A percentile compares a stretch with the other conserved stretches of the same genome.
These are phyloP conservation scores for Psidium friedrichsthalianum DNA, from an alignment of 345 rosid genomes.

Conservation along the genomic window DNA sequence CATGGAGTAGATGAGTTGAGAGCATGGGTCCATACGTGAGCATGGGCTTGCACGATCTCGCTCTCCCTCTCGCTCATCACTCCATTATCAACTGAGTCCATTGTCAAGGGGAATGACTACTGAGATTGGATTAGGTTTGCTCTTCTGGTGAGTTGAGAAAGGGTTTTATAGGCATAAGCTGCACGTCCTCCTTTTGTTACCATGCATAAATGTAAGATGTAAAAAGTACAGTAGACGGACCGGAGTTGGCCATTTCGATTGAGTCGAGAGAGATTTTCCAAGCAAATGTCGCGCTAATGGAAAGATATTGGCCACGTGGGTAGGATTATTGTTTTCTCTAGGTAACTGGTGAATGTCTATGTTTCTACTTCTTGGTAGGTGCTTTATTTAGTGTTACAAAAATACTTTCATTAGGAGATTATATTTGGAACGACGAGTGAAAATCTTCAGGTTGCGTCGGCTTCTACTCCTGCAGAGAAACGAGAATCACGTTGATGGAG, in stretches of 20 bases:
- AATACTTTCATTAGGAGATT: neutral
- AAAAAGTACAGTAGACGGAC: neutral
- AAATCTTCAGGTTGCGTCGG: neutral
- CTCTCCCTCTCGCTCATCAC: neutral
- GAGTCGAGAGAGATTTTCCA: neutral
- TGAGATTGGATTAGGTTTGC: neutral
- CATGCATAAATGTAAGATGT: neutral
- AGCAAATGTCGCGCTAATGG: neutral
- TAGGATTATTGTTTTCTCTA: neutral
- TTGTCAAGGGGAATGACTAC: neutral
- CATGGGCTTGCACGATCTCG: conserved; percentile 21
- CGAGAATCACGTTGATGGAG: neutral
- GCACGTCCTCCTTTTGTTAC: neutral
- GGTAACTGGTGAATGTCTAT: neutral
- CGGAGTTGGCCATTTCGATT: neutral
- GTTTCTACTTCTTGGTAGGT: neutral
- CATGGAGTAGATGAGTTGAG: conserved; percentile 31
- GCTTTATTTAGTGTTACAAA: neutral
- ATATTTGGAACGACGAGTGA: neutral
- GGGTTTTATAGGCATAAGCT: neutral
- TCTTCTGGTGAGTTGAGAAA: neutral
- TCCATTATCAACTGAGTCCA: neutral
- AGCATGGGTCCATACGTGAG: conserved; percentile 22
- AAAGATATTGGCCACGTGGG: neutral
- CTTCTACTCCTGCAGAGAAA: neutral